phyloP scores from a whole-genome alignment of 148 eudicot genomes.

The Salicornia ramosissima region DNA sequence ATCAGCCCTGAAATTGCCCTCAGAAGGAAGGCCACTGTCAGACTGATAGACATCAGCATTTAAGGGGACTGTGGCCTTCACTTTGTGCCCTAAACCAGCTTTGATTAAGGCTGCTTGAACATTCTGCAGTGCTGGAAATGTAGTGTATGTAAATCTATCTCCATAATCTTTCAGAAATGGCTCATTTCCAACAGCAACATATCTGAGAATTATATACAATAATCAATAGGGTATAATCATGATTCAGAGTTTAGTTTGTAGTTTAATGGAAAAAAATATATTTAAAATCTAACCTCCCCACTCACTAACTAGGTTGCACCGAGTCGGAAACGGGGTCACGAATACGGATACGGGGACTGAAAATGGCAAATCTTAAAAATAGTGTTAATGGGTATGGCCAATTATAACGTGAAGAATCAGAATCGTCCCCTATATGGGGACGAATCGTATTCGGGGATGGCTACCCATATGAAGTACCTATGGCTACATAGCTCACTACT shows the following conservation, averaged over 20 bases:
- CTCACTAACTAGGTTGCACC: too few species aligned
- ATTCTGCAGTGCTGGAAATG: conserved; percentile 78
- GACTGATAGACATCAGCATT: conserved; percentile 85
- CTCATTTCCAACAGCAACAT: conserved; percentile 93
- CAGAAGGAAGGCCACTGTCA: conserved; percentile 58
- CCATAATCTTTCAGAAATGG: conserved; percentile 82
- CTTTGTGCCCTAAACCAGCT: conserved; percentile 75
- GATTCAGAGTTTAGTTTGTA: background rate
- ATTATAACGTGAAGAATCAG: too few species aligned
- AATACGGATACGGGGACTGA: too few species aligned
- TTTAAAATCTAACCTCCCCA: too few species aligned
- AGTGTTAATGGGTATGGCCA: too few species aligned
- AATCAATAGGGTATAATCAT: background rate
- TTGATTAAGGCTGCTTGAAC: conserved; percentile 87
- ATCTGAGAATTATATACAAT: conserved; percentile 34
- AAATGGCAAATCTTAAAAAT: too few species aligned
- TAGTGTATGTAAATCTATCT: conserved; percentile 44
- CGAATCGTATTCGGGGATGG: too few species aligned
- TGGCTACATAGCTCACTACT: too few species aligned
- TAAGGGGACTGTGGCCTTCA: conserved; percentile 76
- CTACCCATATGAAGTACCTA: too few species aligned
- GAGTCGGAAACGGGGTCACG: too few species aligned
- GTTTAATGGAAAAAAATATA: background rate
- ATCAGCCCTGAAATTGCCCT: conserved; percentile 70
- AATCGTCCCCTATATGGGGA: too few species aligned